These are phyloP conservation scores for Xenoacremonium recifei DNA, from an alignment of 2,329 filamentous ascomycete genomes.

Conservation along the genomic window DNA sequence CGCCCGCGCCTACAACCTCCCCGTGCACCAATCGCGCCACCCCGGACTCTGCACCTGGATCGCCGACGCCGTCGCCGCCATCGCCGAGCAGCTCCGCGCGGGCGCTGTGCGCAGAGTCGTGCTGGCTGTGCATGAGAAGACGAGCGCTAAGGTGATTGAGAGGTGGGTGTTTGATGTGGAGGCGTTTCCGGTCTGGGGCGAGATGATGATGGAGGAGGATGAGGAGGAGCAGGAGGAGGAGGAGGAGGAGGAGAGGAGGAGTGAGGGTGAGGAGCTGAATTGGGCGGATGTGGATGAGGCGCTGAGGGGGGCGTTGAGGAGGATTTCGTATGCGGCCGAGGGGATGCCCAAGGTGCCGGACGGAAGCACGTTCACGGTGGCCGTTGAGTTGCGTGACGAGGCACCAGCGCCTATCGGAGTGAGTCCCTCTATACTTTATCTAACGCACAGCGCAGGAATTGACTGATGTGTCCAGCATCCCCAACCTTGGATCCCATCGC, in stretches of 20 bases:
- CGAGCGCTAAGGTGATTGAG: slow-evolving; percentile 48
- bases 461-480: slow-evolving; percentile 44
- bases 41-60: slow-evolving; percentile 85
- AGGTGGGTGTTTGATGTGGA: slow-evolving; percentile 61
- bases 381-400: slow-evolving; percentile 67
- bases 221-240: slow-evolving; percentile 13
- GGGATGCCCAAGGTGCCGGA: slow-evolving; percentile 57
- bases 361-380: slow-evolving; percentile 73
- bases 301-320: slow-evolving; percentile 64
- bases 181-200: slow-evolving; percentile 42
- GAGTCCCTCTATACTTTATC: slow-evolving; percentile 21
- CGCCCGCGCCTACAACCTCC: slow-evolving; percentile 77
- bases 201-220: slow-evolving; percentile 1
- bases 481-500: slow-evolving; percentile 59
- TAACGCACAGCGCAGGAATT: background rate
- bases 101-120: slow-evolving; percentile 47
- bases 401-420: slow-evolving; percentile 58
- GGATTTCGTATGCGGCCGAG: slow-evolving; percentile 59
- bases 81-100: slow-evolving; percentile 66
- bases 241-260: slow-evolving; percentile 21
- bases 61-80: slow-evolving; percentile 72
- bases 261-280: slow-evolving; percentile 37
- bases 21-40: slow-evolving; percentile 83
- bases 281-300: slow-evolving; percentile 69
- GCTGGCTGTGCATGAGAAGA: slow-evolving; percentile 45